phyloP scores from a whole-genome alignment of 1,139 yeast genomes.

The Taphrina wiesneri region DNA sequence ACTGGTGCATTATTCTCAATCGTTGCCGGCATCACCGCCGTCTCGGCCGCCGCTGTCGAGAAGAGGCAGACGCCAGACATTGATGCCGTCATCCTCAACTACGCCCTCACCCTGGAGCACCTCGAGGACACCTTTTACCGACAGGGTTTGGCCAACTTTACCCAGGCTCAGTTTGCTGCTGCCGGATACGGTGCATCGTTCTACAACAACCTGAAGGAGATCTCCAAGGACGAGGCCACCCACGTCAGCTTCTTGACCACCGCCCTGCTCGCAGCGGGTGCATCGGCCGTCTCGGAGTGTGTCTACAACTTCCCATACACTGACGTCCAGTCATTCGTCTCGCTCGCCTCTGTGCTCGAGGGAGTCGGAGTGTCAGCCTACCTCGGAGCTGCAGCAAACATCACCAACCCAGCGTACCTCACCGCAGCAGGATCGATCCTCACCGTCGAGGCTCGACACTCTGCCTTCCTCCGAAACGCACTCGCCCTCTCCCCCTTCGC shows the following conservation, averaged over 20 bases:
- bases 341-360: slow-evolving; percentile 38
- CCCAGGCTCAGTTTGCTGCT: slow-evolving; percentile 36
- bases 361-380: slow-evolving; percentile 40
- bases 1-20: slow-evolving; percentile 10
- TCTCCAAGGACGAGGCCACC: slow-evolving; percentile 35
- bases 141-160: slow-evolving; percentile 35
- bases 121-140: slow-evolving; percentile 39
- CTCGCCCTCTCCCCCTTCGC: slow-evolving; percentile 35
- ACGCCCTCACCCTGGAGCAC: slow-evolving; percentile 40
- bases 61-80: slow-evolving; percentile 33
- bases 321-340: slow-evolving; percentile 36
- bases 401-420: slow-evolving; percentile 27
- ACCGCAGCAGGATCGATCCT: slow-evolving; percentile 40
- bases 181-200: slow-evolving; percentile 38
- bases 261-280: slow-evolving; percentile 26
- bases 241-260: slow-evolving; percentile 33
- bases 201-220: slow-evolving; percentile 38
- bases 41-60: slow-evolving; percentile 26
- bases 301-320: slow-evolving; percentile 37
- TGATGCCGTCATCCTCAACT: slow-evolving; percentile 40
- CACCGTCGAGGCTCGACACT: slow-evolving; percentile 39
- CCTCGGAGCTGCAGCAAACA: slow-evolving; percentile 36
- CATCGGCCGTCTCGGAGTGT: slow-evolving; percentile 38
- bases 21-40: slow-evolving; percentile 16
- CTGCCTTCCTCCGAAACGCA: slow-evolving; percentile 36